Percentiles rank a stretch among this genome's conserved stretches.
Evolutionary conservation across 2,329 filamentous ascomycete species (phyloP).

Genomic region (Hypoxylon sp.): DNA sequence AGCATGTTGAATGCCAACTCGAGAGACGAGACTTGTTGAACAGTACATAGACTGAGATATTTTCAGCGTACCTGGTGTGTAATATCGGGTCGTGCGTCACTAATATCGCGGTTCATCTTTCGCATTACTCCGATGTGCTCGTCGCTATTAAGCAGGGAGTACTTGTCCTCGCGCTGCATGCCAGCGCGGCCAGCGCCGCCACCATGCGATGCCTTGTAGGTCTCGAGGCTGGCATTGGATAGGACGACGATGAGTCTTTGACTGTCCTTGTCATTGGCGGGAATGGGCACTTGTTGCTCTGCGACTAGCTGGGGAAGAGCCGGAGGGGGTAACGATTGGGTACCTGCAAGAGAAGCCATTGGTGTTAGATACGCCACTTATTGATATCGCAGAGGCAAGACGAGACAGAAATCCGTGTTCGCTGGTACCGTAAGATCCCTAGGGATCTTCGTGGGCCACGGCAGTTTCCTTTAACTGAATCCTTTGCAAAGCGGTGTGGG

Average conservation of each 20-base stretch:
- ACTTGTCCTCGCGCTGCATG: slow-evolving; percentile 88
- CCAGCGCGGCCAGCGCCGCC: slow-evolving; percentile 71
- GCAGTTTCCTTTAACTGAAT: slow-evolving; percentile 15
- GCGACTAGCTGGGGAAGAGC: slow-evolving; percentile 92
- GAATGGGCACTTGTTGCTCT: slow-evolving; percentile 89
- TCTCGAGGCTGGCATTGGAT: slow-evolving; percentile 97
- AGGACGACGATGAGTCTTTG: slow-evolving; percentile 95
- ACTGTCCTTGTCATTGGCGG: slow-evolving; percentile 88
- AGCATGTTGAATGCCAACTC: slow-evolving; percentile 63
- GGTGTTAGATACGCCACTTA: slow-evolving; percentile 39
- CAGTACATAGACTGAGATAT: slow-evolving; percentile 34
- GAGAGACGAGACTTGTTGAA: slow-evolving; percentile 40
- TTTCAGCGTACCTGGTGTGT: slow-evolving; percentile 87
- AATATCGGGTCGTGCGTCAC: slow-evolving; percentile 96
- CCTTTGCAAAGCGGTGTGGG: slow-evolving; percentile 13
- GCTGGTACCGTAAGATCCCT: slow-evolving; percentile 3
- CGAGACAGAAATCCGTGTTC: not conserved
- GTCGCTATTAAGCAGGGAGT: slow-evolving; percentile 97
- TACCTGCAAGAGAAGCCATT: slow-evolving; percentile 70
- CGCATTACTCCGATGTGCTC: slow-evolving; percentile 99
- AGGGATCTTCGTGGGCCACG: slow-evolving; percentile 6
- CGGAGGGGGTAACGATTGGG: slow-evolving; percentile 94
- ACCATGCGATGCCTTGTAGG: slow-evolving; percentile 90
- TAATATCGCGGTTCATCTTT: slow-evolving; percentile 99
- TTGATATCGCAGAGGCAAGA: slow-evolving; percentile 4